phyloP scores from a whole-genome alignment of 805 yeast species.

The Tetrapisispora pingtungensis region DNA sequence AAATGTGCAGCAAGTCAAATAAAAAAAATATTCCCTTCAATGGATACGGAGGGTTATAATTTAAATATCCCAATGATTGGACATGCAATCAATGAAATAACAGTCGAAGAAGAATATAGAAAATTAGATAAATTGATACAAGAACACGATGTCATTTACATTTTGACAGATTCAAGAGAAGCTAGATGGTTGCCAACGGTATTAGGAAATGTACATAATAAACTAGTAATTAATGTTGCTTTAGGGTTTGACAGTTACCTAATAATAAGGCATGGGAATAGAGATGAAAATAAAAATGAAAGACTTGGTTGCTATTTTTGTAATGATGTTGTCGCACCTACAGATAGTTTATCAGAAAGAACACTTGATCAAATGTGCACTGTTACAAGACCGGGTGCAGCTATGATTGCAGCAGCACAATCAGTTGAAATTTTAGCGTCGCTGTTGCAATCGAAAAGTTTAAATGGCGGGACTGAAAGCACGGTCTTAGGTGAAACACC shows the following conservation, averaged over 20 bases:
- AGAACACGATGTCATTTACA: slow-evolving; percentile 64
- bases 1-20: slow-evolving; percentile 64
- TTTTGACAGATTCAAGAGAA: slow-evolving; percentile 90
- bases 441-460: slow-evolving; percentile 41
- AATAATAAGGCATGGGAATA: slow-evolving; percentile 86
- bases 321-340: slow-evolving; percentile 90
- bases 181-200: slow-evolving; percentile 97
- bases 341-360: slow-evolving; percentile 75
- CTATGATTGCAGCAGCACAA: slow-evolving; percentile 73
- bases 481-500: slow-evolving; percentile 62
- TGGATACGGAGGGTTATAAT: slow-evolving; percentile 48
- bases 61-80: slow-evolving; percentile 95
- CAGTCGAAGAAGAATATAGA: slow-evolving; percentile 43
- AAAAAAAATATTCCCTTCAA: slow-evolving; percentile 68
- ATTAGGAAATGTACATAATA: slow-evolving; percentile 53
- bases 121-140: slow-evolving; percentile 43
- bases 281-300: slow-evolving; percentile 17
- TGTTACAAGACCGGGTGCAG: slow-evolving; percentile 94
- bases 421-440: slow-evolving; percentile 80
- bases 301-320: slow-evolving; percentile 91
- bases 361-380: slow-evolving; percentile 98
- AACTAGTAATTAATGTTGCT: slow-evolving; percentile 83
- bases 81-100: slow-evolving; percentile 52
- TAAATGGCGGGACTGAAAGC: slow-evolving; percentile 28
- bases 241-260: slow-evolving; percentile 88